phyloP scores from a whole-genome alignment of 768 basidiomycete genomes.

The Lanmaoa pseudosensibilis region DNA sequence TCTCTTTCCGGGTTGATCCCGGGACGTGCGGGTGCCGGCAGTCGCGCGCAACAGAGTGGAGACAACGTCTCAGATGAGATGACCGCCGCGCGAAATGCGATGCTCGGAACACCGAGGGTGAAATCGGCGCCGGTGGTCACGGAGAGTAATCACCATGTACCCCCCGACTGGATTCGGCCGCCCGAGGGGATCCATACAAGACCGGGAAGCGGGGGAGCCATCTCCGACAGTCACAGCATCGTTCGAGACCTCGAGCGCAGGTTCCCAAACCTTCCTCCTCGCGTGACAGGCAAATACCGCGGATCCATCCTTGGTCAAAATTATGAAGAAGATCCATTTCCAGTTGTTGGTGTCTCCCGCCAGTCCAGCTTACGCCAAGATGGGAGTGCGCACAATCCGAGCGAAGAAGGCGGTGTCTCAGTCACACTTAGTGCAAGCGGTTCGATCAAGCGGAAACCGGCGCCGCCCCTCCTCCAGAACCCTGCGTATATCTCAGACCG shows the following conservation, averaged over 20 bases:
- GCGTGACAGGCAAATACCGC: constrained; percentile 30
- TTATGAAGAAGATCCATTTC: constrained; percentile 24
- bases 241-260: constrained; percentile 52
- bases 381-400: constrained; percentile 1
- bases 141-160: neutral
- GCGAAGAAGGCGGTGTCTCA: constrained; percentile 11
- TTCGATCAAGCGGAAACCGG: constrained; percentile 34
- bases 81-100: neutral
- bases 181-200: constrained; percentile 9
- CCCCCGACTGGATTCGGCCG: constrained; percentile 13
- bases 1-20: constrained; percentile 14
- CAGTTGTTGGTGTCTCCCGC: constrained; percentile 25
- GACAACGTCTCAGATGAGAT: constrained; percentile 12
- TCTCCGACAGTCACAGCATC: constrained; percentile 43
- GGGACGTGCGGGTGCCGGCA: neutral
- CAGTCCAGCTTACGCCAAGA: constrained; percentile 21
- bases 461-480: constrained; percentile 27
- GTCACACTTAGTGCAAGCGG: constrained; percentile 15
- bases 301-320: constrained; percentile 25
- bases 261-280: constrained; percentile 53
- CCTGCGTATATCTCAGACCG: constrained; percentile 9
- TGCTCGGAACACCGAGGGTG: constrained; percentile 9
- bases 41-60: neutral
- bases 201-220: constrained; percentile 28
- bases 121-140: constrained; percentile 10